These are phyloP conservation scores for Vitis labrusca DNA, from an alignment of 164 flowering plant species.

Conservation along the genomic window DNA sequence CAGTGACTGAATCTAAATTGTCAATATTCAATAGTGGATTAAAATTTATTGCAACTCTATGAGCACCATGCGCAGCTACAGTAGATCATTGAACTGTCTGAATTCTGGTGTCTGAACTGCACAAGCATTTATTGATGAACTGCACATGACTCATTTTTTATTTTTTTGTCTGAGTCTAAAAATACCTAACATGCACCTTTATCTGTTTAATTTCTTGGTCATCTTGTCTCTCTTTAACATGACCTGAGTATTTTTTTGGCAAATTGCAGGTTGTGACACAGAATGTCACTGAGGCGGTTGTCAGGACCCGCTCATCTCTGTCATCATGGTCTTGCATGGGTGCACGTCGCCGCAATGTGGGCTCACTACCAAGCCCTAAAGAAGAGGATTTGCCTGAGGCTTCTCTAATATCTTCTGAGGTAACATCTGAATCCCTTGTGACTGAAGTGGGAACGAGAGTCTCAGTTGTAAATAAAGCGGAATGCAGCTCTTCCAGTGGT, in stretches of 20 bases:
- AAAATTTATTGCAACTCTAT: too few relatives aligned
- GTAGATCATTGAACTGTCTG: too few relatives aligned
- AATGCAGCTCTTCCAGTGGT: conserved; percentile 26
- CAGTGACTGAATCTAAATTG: too few relatives aligned
- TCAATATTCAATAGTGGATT: too few relatives aligned
- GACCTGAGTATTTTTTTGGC: not conserved
- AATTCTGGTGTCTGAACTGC: too few relatives aligned
- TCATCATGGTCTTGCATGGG: conserved; percentile 96
- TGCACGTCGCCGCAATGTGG: conserved; percentile 67
- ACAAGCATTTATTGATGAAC: too few relatives aligned
- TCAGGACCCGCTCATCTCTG: conserved; percentile 68
- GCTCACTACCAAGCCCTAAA: conserved; percentile 30
- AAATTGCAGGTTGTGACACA: conserved; percentile 72
- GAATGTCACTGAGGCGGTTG: conserved; percentile 89
- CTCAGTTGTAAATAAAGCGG: conserved; percentile 18
- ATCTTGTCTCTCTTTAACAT: too few relatives aligned
- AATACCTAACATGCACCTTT: too few relatives aligned
- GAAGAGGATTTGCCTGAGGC: conserved; percentile 39
- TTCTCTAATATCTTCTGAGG: conserved; percentile 30
- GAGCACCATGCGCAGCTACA: too few relatives aligned
- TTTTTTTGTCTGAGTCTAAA: too few relatives aligned
- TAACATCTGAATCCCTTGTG: conserved; percentile 33
- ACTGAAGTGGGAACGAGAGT: conserved; percentile 28
- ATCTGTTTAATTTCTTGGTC: too few relatives aligned
- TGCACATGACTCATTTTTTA: too few relatives aligned